Conservation (phyloP, 306 rosid genomes). For the Corylus heterophylla region DNA sequence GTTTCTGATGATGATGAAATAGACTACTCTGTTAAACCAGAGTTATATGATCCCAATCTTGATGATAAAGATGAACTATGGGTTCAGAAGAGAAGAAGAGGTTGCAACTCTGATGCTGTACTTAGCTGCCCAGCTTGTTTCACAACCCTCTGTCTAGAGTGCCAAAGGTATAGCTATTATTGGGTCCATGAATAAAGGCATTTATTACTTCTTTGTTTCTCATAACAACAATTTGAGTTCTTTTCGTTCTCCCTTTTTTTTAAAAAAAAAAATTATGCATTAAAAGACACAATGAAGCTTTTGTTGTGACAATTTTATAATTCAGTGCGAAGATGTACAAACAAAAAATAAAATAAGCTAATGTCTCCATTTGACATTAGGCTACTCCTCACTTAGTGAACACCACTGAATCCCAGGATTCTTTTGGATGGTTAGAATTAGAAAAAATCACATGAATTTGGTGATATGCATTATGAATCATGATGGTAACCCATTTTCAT, state of each 20-base stretch:
- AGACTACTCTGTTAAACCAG: constrained; percentile 81
- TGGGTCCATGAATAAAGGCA: background rate
- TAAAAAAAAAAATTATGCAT: no score
- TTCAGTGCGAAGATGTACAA: background rate
- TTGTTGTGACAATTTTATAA: background rate
- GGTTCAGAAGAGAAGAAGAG: constrained; percentile 63
- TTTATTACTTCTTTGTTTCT: background rate
- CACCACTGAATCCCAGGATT: background rate
- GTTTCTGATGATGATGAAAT: constrained; percentile 85
- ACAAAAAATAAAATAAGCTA: background rate
- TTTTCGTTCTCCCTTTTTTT: background rate
- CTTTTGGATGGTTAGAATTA: background rate
- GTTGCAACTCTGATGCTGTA: constrained; percentile 65
- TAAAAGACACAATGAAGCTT: background rate
- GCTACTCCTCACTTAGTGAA: background rate
- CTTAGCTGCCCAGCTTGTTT: constrained; percentile 89
- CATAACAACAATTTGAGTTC: background rate
- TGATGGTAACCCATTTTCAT: background rate
- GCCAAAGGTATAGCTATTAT: constrained; percentile 56
- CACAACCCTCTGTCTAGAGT: constrained; percentile 77
- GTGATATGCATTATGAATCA: background rate
- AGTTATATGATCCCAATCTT: constrained; percentile 66
- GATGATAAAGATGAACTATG: constrained; percentile 70
- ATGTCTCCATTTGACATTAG: background rate
- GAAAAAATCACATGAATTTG: background rate